phyloP scores from a whole-genome alignment of 805 yeast species.

The Kodamaea nitidulidarum region DNA sequence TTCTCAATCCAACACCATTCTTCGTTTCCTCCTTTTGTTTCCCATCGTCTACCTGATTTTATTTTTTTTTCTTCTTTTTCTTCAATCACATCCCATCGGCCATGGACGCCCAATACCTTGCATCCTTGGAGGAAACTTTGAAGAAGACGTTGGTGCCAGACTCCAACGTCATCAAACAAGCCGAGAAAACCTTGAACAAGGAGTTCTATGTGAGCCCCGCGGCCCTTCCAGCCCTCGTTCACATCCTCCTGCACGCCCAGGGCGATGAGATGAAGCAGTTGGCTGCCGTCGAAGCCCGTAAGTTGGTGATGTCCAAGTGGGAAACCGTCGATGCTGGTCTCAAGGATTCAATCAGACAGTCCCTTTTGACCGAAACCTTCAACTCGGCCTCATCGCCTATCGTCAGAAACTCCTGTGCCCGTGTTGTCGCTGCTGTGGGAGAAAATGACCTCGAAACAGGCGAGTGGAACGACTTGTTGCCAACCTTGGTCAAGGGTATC shows the following conservation, averaged over 20 bases:
- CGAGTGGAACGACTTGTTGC: conserved; percentile 75
- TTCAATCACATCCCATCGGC: conserved; percentile 1
- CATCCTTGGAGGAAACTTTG: conserved; percentile 74
- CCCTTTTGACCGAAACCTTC: conserved; percentile 68
- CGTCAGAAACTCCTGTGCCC: conserved; percentile 84
- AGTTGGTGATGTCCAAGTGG: conserved; percentile 75
- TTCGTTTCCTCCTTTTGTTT: background rate
- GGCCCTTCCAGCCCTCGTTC: conserved; percentile 78
- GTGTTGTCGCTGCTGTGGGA: conserved; percentile 85
- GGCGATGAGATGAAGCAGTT: conserved; percentile 77
- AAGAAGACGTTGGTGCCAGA: conserved; percentile 78
- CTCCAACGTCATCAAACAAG: conserved; percentile 74
- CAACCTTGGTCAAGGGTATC: conserved; percentile 62
- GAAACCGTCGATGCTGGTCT: conserved; percentile 42
- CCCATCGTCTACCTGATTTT: background rate
- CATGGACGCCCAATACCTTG: conserved; percentile 70
- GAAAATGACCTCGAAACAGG: conserved; percentile 59
- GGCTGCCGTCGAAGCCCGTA: conserved; percentile 96
- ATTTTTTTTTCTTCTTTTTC: background rate
- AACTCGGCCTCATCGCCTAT: conserved; percentile 52
- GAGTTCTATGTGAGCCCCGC: conserved; percentile 69
- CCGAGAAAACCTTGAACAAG: conserved; percentile 67
- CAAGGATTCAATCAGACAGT: conserved; percentile 59
- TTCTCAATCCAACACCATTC: too few species aligned
- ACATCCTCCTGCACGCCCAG: conserved; percentile 66